These are phyloP conservation scores for Tubosaeta sp. DNA, from an alignment of 768 basidiomycete genomes.

Conservation along the genomic window DNA sequence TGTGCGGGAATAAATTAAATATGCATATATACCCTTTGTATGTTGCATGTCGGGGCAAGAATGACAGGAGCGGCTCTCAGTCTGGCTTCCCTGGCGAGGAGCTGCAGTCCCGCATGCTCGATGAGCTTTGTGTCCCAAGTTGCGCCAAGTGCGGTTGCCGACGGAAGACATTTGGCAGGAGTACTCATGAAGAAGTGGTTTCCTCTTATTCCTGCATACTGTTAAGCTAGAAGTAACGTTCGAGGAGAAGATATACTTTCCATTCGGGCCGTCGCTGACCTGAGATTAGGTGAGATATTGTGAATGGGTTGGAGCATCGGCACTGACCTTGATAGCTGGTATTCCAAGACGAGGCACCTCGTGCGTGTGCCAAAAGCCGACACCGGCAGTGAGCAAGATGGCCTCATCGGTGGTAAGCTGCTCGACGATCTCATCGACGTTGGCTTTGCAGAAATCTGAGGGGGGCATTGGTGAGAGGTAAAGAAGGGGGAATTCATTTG, in stretches of 20 bases:
- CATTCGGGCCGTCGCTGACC: conserved; percentile 82
- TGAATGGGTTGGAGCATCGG: conserved; percentile 4
- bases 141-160: conserved; percentile 69
- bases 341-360: conserved; percentile 60
- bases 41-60: conserved; percentile 81
- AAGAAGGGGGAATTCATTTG: conserved; percentile 1
- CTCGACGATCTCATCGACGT: conserved; percentile 59
- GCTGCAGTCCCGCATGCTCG: conserved; percentile 53
- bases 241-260: conserved; percentile 28
- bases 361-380: conserved; percentile 76
- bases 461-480: conserved; percentile 46
- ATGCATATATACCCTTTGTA: conserved; percentile 55
- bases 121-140: conserved; percentile 70
- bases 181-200: conserved; percentile 80
- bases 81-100: conserved; percentile 71
- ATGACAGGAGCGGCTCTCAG: conserved; percentile 63
- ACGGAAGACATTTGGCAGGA: conserved; percentile 75
- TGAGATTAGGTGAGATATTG: conserved; percentile 18
- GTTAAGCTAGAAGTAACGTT: neutral
- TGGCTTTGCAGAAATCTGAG: conserved; percentile 63
- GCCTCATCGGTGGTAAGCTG: conserved; percentile 71
- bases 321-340: conserved; percentile 59
- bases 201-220: conserved; percentile 47
- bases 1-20: conserved; percentile 8
- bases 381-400: conserved; percentile 66